Base-by-base conservation (phyloP, 2,329 filamentous ascomycete species). In the Aspergillus pseudoglaucus region DNA sequence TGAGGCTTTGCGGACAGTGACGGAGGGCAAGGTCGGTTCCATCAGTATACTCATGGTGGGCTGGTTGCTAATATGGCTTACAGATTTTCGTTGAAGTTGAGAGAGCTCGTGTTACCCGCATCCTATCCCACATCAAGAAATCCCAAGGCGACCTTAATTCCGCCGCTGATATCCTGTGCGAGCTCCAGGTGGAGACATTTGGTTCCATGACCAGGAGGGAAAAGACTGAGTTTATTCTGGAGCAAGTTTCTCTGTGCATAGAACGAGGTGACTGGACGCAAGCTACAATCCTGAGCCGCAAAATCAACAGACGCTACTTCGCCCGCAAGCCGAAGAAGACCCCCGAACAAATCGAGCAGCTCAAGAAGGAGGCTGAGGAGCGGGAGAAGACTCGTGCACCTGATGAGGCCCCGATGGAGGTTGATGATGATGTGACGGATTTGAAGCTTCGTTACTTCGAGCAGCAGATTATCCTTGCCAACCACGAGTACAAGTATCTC, bases 1-100 rank as follows among this genome's bases (percentile, higher is more conserved):
- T 63, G 91, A 98, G 73, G 94, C 91, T 1, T 72, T 98, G 62
- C 83, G 93, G 60, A 97, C 91, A 38, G 91, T 98, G 43, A 98
- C 93, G 7, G 93, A 98, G 73, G 93, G 93, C 73, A 98, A 98
- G 79, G 82, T 85, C 62, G 35, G 74, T 53, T 52, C 30, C 22
- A 32, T 20, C 15, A 12, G 15, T 22, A 25, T 44, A 18, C 15
- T 47, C 27, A 14, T 20, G 9, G 44, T 15, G n/a, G 10, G 22
- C 9, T 7, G 30, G 32, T 42, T 40, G 27, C 50, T 59, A 49
- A 57, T 45, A 3, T 35, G 22, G 9, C 39, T 42, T 45, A 33
- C 56, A 85, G 86, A 98, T 98, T 68, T 98, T 98, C 63, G 91
- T 98, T 61, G 93, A 98, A 76, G 93, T 98, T 46, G 93, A 98